Evolutionary conservation across 257 asterid species (phyloP), one percentile per base, ranked within the genome.

Genomic region (Rhazya stricta): DNA sequence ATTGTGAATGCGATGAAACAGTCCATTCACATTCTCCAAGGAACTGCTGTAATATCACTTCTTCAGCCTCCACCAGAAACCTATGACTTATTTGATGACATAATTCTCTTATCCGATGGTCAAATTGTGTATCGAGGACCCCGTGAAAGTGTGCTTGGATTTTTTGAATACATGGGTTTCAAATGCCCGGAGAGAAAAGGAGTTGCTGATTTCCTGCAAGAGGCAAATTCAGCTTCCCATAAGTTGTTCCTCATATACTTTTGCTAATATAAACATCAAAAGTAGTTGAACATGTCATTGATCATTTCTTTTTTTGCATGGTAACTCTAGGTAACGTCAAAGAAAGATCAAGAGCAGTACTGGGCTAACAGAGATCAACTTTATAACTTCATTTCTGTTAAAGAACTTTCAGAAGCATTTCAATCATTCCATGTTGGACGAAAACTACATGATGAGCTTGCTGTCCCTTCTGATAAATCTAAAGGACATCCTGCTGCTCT

Each of bases 61-160:
- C 88, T 92, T 50, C 97, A 92, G 85, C 98, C 98, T 43, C 92
- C 97, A 29, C 98, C 98, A 12, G 98, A 92, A 67, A 88, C 97
- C 1, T 92, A 85, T 36, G 85, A 89, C 76, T 80, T 92, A 32
- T 92, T 92, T 10, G 98, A 92, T 18, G 97, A 92, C 85, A 81
- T 92, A 51, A 83, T 92, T 69, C 94, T 92, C 16, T 56, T 92
- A 73, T 89, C 98, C 2, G 97, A 91, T 37, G 92, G 98, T 7
- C 86, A 82, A 63, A 84, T 91, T 11, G 98, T 89, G 32, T 92
- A 92, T 77, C 96, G 89, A 76, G 97, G 97, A 15, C 97, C 97
- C 32, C 88, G 92, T 0, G 94, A 89, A 46, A 72, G 80, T 25
- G 96, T 90, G 11, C 78, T 92, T 10, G 96, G 89, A 41, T 92